These are phyloP conservation scores for Trichoderma lentiforme DNA, from an alignment of 2,329 filamentous ascomycete species.

Conservation along the genomic window DNA sequence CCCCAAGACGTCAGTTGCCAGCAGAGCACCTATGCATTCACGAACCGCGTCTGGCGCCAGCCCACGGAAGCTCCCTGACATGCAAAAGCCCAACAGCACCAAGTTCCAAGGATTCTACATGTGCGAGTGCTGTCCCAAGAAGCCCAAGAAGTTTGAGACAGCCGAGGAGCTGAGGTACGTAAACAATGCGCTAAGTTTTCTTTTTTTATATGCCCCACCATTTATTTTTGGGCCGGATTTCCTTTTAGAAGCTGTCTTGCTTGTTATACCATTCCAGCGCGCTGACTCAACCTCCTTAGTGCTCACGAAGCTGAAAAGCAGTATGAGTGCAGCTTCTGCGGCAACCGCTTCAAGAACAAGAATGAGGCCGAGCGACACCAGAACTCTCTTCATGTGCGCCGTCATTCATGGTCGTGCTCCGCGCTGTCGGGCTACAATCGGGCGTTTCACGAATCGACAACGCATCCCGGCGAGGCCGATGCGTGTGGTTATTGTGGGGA, in stretches of 20 bases:
- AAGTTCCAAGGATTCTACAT: conserved; percentile 58
- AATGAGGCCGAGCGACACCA: conserved; percentile 96
- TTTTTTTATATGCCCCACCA: neutral
- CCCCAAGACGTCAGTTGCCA: conserved; percentile 45
- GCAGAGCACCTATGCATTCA: conserved; percentile 40
- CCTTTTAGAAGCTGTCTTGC: neutral
- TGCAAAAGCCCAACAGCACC: conserved; percentile 44
- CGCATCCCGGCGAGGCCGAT: conserved; percentile 65
- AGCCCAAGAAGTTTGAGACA: conserved; percentile 91
- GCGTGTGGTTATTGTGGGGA: conserved; percentile 94
- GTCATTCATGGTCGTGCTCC: conserved; percentile 96
- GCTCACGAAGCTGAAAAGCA: conserved; percentile 92
- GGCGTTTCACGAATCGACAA: conserved; percentile 80
- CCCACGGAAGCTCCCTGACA: conserved; percentile 50
- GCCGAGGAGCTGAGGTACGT: conserved; percentile 75
- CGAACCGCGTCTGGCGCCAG: conserved; percentile 48
- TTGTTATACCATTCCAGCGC: neutral
- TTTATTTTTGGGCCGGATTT: neutral
- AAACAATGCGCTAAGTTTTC: neutral
- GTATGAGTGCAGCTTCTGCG: conserved; percentile 88
- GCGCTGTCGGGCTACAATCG: conserved; percentile 73
- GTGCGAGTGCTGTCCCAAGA: conserved; percentile 95
- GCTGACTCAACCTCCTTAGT: conserved; percentile 43
- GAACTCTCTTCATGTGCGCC: conserved; percentile 87
- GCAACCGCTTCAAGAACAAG: conserved; percentile 97